Evolutionary conservation across 1,139 yeast genomes (phyloP), one percentile per base, ranked within the genome.

Genomic region (Oligophagozyma castellii): DNA sequence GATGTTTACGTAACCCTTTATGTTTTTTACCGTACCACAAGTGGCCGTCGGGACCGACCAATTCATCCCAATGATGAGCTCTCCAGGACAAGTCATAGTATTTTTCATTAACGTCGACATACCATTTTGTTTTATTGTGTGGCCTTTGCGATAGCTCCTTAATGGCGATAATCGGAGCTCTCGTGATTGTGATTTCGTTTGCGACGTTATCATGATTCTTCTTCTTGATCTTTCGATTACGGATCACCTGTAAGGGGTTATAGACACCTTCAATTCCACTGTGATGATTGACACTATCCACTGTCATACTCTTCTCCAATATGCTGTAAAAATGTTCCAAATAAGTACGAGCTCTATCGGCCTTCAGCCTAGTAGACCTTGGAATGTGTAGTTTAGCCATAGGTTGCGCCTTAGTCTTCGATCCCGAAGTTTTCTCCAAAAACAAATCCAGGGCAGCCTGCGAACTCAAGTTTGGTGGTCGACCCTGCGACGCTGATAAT

Each of bases 181-280:
- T 38, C 28, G 44, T 31, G 22, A 45, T 36, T 23, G 45, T 33
- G 11, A 48, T 26, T 13, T 42, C 43, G 32, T 37, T 42, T 23
- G 53, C 47, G 12, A 56, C 51, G 19, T 36, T 35, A 16, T 49
- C 53, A 31, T 47, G 48, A 40, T 65, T 57, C 39, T 64, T 67
- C 38, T 64, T 63, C 39, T 67, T 50, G 7, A 74, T 48, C 34
- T 63, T 61, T 32, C 95, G 59, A 50, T 83, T 78, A 35, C 95
- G 58, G 21, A 83, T 69, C 12, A 74, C 66, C 48, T 80, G 94
- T 26, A 83, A 56, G 2, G 95, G 95, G 46, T 83, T 83, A 54
- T 76, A 83, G 3, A 69, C 67, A 1, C 77, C 80, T 36, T 74
- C 83, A 2, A 76, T 67, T 1, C 69, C 53, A 22, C 33, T 40